Evolutionary conservation across 805 yeast species (phyloP), one percentile per base, ranked within the genome.

Genomic region (Starmerella gropengiesseri): DNA sequence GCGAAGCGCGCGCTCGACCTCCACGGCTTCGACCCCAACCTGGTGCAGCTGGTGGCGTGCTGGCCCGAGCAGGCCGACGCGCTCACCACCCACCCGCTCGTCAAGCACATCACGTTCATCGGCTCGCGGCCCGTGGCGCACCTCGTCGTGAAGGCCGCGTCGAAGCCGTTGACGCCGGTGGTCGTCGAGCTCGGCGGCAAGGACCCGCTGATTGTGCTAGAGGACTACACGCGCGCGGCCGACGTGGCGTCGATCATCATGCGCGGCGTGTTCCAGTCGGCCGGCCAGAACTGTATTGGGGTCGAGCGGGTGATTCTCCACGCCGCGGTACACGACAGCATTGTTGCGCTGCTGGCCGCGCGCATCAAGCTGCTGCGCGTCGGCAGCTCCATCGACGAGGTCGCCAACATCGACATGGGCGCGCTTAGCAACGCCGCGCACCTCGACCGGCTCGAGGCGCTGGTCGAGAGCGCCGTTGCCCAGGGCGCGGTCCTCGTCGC

Each of bases 241-340:
- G 54, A 70, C 4, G 64, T 80, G 31, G 78, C 94, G 0, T 83
- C 95, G 13, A 77, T 86, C 20, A 71, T 91, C 30, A 72, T 91
- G 80, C 72, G 99, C 57, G 99, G 98, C 27, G 80, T 95, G 0
- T 91, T 89, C 67, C 99, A 91, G 64, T 81, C 94, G 41, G 82
- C 95, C 0, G 99, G 99, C 11, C 99, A 91, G 64, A 91, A 91
- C 60, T 91, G 99, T 65, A 91, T 91, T 56, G 97, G 99, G 29
- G 82, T 91, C 42, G 99, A 91, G 64, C 71, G 98, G 45, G 93
- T 91, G 6, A 79, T 91, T 49, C 69, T 84, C 34, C 48, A 47
- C 28, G 81, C 81, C 5, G 66, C 67, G 31, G 74, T 76, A 21
- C 87, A 91, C 62, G 78, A 75, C 18, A 55, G 62, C 32, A 62